Evolutionary conservation across 768 basidiomycete species (phyloP).

Genomic region (Tubosaeta sp.): DNA sequence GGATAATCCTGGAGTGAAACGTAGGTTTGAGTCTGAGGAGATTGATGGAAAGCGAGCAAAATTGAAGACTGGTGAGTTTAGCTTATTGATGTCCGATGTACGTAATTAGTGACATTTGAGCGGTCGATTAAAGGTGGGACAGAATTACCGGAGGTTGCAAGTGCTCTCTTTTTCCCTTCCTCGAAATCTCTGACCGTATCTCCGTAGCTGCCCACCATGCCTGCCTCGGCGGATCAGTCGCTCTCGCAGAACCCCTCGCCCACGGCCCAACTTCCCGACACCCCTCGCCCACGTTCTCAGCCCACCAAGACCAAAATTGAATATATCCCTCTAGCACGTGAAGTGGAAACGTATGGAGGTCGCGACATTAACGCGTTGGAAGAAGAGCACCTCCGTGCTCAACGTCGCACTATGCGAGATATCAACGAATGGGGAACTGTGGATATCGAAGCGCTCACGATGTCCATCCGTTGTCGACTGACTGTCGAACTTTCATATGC

Average conservation of each 20-base stretch:
- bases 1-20: slow-evolving; percentile 64
- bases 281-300: slow-evolving; percentile 39
- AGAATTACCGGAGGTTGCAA: slow-evolving; percentile 50
- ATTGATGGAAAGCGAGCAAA: slow-evolving; percentile 64
- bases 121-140: slow-evolving; percentile 28
- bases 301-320: slow-evolving; percentile 77
- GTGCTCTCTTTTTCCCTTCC: slow-evolving; percentile 22
- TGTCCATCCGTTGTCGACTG: slow-evolving; percentile 86
- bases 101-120: slow-evolving; percentile 24
- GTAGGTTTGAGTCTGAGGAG: slow-evolving; percentile 67
- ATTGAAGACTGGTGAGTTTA: slow-evolving; percentile 63
- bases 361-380: slow-evolving; percentile 70
- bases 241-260: slow-evolving; percentile 21
- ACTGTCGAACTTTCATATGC: slow-evolving; percentile 85
- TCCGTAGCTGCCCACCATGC: slow-evolving; percentile 17
- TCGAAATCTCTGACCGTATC: slow-evolving; percentile 10
- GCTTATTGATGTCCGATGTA: slow-evolving; percentile 21
- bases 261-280: slow-evolving; percentile 28
- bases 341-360: slow-evolving; percentile 74
- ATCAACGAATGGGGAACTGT: slow-evolving; percentile 85
- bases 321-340: slow-evolving; percentile 78
- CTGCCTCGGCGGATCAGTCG: slow-evolving; percentile 16
- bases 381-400: slow-evolving; percentile 49
- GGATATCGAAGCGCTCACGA: slow-evolving; percentile 89
- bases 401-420: slow-evolving; percentile 59